Base-by-base conservation (phyloP, 2,329 filamentous ascomycete species). In the Colletotrichum chrysophilum region DNA sequence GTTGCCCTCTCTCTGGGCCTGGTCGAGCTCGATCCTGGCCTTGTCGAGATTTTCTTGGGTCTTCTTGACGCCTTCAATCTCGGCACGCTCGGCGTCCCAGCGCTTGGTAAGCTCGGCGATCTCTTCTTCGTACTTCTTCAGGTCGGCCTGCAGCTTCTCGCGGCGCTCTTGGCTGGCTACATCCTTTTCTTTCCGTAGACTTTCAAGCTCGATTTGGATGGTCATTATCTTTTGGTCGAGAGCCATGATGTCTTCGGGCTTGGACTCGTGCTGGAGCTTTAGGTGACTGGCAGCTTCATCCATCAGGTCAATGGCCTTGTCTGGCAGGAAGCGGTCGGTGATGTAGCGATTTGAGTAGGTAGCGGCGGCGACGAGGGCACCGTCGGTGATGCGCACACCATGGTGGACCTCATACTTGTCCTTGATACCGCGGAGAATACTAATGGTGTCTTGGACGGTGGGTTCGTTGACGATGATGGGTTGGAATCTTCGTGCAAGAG, bases 361-460 rank as follows among this genome's bases (percentile, higher is more conserved):
- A 3, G 96, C 96, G 4, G 97, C 96, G 3, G 97, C 96, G 16
- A 99, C 96, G 13, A 98, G 87, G 8, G 97, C 96, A 3, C 94
- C 94, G 80, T 98, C 97, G 0, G 95, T 98, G 78, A 99, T 98
- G 70, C 96, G 91, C 0, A 98, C 96, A 85, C 97, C 96, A 81
- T 99, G 97, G 79, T 98, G 97, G 1, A 98, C 95, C 84, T 98
- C 97, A 81, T 99, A 99, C 79, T 96, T 95, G 81, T 98, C 96
- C 82, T 98, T 98, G 87, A 99, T 98, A 65, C 96, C 97, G 81
- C 97, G 93, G 1, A 99, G 88, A 73, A 99, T 98, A 66, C 95
- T 98, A 77, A 99, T 96, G 0, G 97, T 98, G 79, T 98, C 96
- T 79, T 95, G 92, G 1, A 98, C 96, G 0, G 92, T 93, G 0